Conservation (phyloP, 805 yeast species). For the Brettanomyces anomalus region DNA sequence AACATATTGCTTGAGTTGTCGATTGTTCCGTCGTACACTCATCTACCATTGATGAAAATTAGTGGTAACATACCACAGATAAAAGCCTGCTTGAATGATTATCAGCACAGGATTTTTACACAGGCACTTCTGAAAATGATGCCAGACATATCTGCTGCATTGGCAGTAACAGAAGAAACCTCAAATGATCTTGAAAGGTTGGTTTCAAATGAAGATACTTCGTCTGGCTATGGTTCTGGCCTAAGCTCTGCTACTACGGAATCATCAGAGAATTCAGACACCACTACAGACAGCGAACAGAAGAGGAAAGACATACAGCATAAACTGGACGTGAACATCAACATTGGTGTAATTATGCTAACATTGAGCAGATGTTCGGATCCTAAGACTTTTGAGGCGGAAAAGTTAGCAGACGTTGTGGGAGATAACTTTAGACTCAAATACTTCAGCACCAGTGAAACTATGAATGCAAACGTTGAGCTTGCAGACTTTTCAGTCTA, state of each 20-base stretch:
- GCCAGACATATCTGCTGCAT: slow-evolving; percentile 35
- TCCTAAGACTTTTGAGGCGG: slow-evolving; percentile 49
- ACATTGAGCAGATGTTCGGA: slow-evolving; percentile 62
- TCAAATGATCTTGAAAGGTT: neutral
- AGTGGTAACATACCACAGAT: slow-evolving; percentile 73
- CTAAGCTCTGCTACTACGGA: neutral
- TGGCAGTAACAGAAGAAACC: neutral
- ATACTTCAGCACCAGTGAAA: slow-evolving; percentile 50
- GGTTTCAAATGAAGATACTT: slow-evolving; percentile 5
- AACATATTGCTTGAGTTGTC: slow-evolving; percentile 72
- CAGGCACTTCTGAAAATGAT: slow-evolving; percentile 59
- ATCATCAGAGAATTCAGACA: neutral
- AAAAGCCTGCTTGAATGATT: slow-evolving; percentile 69
- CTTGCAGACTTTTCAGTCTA: slow-evolving; percentile 61
- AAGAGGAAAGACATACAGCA: slow-evolving; percentile 36
- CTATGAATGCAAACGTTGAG: slow-evolving; percentile 55
- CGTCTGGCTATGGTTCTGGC: neutral
- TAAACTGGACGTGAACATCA: slow-evolving; percentile 61
- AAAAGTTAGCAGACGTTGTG: slow-evolving; percentile 60
- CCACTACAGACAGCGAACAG: neutral
- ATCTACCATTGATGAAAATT: slow-evolving; percentile 61
- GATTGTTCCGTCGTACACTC: slow-evolving; percentile 71
- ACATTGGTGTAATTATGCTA: slow-evolving; percentile 53
- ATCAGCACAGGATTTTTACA: slow-evolving; percentile 85
- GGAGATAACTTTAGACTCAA: slow-evolving; percentile 56